Percentiles rank a stretch among this genome's conserved stretches.
Conservation (phyloP, 2,329 filamentous ascomycete genomes). For the Macrophomina phaseolina region DNA sequence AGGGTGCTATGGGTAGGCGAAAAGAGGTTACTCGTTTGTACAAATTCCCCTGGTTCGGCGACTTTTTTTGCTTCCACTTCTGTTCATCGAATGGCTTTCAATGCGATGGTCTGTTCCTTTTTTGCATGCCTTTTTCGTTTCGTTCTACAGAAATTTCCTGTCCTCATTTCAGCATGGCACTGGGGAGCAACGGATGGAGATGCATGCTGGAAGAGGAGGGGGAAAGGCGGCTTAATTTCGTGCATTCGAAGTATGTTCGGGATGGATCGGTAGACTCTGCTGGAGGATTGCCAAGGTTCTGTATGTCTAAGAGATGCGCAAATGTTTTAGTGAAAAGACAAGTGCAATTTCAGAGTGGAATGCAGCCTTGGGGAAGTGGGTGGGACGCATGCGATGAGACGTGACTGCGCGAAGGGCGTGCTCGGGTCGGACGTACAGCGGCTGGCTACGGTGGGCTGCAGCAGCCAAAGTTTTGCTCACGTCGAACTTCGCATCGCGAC, state of each 20-base stretch:
- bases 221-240: not conserved
- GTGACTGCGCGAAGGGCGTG: not conserved
- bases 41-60: slow-evolving; percentile 14
- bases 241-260: not conserved
- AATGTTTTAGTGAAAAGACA: slow-evolving; percentile 5
- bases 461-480: slow-evolving; percentile 20
- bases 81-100: not conserved
- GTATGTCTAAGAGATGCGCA: slow-evolving; percentile 12
- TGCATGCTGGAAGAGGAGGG: not conserved
- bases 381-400: not conserved
- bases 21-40: slow-evolving; percentile 11
- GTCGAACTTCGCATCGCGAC: slow-evolving; percentile 20
- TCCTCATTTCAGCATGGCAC: not conserved
- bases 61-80: slow-evolving; percentile 24
- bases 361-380: not conserved
- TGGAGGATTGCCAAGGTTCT: not conserved
- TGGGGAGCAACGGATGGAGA: not conserved
- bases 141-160: not conserved
- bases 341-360: not conserved
- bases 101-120: not conserved
- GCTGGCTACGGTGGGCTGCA: slow-evolving; percentile 25
- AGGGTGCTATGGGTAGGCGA: slow-evolving; percentile 19
- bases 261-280: not conserved
- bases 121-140: slow-evolving; percentile 10
- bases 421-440: not conserved